A percentile compares a stretch with the other conserved stretches of the same genome.
Evolutionary conservation across 805 yeast genomes (phyloP).

Genomic region (Hanseniaspora meyeri): DNA sequence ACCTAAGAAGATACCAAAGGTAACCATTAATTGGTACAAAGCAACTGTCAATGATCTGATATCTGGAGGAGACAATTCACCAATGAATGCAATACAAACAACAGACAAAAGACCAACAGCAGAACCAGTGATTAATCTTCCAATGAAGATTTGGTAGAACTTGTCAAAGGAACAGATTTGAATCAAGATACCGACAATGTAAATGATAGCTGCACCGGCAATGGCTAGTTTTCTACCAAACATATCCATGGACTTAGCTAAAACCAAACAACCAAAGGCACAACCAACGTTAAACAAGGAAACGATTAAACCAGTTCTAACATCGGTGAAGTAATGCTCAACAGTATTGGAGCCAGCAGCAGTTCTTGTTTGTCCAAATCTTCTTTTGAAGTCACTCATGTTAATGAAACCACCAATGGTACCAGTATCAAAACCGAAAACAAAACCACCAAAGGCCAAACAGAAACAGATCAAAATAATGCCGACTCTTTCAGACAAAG

Average conservation of each 20-base stretch:
- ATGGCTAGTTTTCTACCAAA: constrained; percentile 51
- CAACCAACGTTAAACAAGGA: constrained; percentile 55
- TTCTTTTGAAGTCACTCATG: constrained; percentile 40
- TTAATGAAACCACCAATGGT: constrained; percentile 61
- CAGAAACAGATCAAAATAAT: constrained; percentile 9
- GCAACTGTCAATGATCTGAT: constrained; percentile 53
- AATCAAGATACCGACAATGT: constrained; percentile 47
- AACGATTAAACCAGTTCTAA: constrained; percentile 41
- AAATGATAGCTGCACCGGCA: constrained; percentile 40
- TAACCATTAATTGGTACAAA: constrained; percentile 48
- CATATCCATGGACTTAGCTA: constrained; percentile 45
- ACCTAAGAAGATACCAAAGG: constrained; percentile 56
- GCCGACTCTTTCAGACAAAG: constrained; percentile 1
- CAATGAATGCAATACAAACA: constrained; percentile 54
- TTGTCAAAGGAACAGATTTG: constrained; percentile 41
- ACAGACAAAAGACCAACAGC: constrained; percentile 68
- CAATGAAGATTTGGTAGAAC: constrained; percentile 55
- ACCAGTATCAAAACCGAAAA: constrained; percentile 69
- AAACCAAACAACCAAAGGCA: constrained; percentile 52
- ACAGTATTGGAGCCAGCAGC: constrained; percentile 20
- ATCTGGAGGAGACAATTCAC: constrained; percentile 46
- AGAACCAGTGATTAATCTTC: constrained; percentile 58
- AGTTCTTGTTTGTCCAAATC: constrained; percentile 40
- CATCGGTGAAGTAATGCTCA: constrained; percentile 30
- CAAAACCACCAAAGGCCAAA: constrained; percentile 50